A percentile compares a stretch with the other conserved stretches of the same genome.
Conservation (phyloP, 1,139 yeast species). For the Entelexis sorbosivorans region DNA sequence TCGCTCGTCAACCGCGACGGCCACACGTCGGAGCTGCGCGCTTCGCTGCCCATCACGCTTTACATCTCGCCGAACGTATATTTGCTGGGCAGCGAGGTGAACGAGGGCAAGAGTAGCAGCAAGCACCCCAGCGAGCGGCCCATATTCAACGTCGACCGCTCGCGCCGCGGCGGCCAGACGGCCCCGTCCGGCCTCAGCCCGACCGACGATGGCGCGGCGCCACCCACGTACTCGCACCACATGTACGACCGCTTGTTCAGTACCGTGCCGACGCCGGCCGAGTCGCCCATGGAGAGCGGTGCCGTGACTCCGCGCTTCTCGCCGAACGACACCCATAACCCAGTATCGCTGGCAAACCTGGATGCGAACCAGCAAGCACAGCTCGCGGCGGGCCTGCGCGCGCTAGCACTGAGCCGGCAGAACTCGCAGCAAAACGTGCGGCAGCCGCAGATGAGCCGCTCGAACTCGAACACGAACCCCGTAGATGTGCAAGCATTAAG, state of each 20-base stretch:
- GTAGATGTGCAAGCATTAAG: conserved; percentile 43
- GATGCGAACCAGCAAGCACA: conserved; percentile 25
- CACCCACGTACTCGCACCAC: conserved; percentile 80
- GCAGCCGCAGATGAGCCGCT: conserved; percentile 33
- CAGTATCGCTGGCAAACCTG: conserved; percentile 29
- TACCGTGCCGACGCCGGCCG: conserved; percentile 44
- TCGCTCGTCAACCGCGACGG: conserved; percentile 61
- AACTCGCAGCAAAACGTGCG: conserved; percentile 22
- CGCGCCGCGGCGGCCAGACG: conserved; percentile 6
- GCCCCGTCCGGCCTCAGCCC: conserved; percentile 2
- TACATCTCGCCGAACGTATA: conserved; percentile 77
- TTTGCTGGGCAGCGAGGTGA: conserved; percentile 23
- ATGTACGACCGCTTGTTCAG: conserved; percentile 78
- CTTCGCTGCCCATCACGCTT: conserved; percentile 56
- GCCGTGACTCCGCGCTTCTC: conserved; percentile 29
- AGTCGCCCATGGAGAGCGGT: conserved; percentile 43
- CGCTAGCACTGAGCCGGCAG: conserved; percentile 25
- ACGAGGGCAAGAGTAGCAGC: conserved; percentile 3
- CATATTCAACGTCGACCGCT: conserved; percentile 18
- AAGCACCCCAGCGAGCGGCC: conserved; percentile 13
- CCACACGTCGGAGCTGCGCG: conserved; percentile 65
- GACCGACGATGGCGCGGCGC: conserved; percentile 40
- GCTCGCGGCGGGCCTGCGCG: conserved; percentile 25
- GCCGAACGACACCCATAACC: conserved; percentile 22
- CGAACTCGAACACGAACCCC: conserved; percentile 24